Conservation (phyloP, 768 basidiomycete species). For the Leccinum subgranulosum region DNA sequence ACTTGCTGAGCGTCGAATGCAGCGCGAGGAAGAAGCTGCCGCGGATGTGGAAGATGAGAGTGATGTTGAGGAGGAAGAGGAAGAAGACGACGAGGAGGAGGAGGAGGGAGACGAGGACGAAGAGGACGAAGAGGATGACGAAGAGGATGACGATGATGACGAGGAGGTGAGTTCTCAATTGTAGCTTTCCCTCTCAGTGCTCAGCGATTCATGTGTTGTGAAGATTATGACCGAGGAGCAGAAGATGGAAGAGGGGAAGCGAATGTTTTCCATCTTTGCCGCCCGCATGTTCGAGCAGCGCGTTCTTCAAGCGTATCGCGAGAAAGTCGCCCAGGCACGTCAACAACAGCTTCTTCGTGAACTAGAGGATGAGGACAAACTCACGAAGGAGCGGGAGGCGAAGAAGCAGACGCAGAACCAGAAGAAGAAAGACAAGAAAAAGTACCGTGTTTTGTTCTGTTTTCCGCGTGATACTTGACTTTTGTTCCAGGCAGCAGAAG, state of each 20-base stretch:
- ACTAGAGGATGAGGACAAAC: slow-evolving; percentile 92
- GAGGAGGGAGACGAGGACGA: slow-evolving; percentile 64
- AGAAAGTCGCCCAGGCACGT: slow-evolving; percentile 94
- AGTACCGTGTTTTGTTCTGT: slow-evolving; percentile 44
- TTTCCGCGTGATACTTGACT: slow-evolving; percentile 1
- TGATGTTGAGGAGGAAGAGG: slow-evolving; percentile 57
- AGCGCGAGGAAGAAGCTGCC: slow-evolving; percentile 74
- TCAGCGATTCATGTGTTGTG: slow-evolving; percentile 10
- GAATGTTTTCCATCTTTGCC: slow-evolving; percentile 99
- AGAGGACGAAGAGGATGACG: slow-evolving; percentile 65
- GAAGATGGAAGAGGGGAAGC: slow-evolving; percentile 98
- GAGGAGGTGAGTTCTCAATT: slow-evolving; percentile 39
- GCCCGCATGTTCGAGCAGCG: slow-evolving; percentile 99
- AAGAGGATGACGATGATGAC: slow-evolving; percentile 47
- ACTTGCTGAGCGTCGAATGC: slow-evolving; percentile 90
- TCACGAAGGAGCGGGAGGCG: slow-evolving; percentile 80
- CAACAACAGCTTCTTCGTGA: slow-evolving; percentile 91
- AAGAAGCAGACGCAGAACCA: slow-evolving; percentile 93
- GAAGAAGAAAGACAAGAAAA: slow-evolving; percentile 99
- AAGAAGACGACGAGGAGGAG: slow-evolving; percentile 52
- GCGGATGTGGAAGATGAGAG: slow-evolving; percentile 62
- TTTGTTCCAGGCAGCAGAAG: slow-evolving; percentile 72
- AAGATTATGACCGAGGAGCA: slow-evolving; percentile 91
- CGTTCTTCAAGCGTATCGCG: slow-evolving; percentile 93
- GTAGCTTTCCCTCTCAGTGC: slow-evolving; percentile 3